These are phyloP conservation scores for Hypoxylon lenormandii DNA, from an alignment of 495 filamentous ascomycete genomes.

Conservation along the genomic window DNA sequence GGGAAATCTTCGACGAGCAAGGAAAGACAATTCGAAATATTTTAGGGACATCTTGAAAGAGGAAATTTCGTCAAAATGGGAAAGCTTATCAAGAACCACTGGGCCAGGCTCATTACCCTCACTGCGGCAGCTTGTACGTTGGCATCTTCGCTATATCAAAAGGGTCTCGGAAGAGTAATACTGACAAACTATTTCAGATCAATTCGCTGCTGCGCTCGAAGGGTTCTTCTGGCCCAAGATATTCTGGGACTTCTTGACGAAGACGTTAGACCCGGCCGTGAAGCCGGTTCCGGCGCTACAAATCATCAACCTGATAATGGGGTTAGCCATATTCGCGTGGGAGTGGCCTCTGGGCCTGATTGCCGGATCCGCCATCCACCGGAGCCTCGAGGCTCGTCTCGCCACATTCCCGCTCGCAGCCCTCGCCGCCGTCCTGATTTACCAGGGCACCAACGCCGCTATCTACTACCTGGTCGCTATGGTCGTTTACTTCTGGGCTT, in stretches of 20 bases:
- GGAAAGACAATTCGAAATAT: slow-evolving; percentile 33
- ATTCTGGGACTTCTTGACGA: slow-evolving; percentile 96
- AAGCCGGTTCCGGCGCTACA: slow-evolving; percentile 90
- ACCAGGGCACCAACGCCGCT: slow-evolving; percentile 91
- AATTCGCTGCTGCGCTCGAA: slow-evolving; percentile 84
- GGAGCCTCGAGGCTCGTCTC: slow-evolving; percentile 86
- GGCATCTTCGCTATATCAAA: neutral
- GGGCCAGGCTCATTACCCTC: slow-evolving; percentile 90
- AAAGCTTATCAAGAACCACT: slow-evolving; percentile 98
- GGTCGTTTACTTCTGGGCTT: slow-evolving; percentile 94
- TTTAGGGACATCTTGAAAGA: slow-evolving; percentile 23
- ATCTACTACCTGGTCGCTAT: slow-evolving; percentile 92
- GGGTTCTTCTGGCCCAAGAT: slow-evolving; percentile 99
- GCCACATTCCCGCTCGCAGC: slow-evolving; percentile 83
- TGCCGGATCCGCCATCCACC: slow-evolving; percentile 78
- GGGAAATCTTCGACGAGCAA: slow-evolving; percentile 16
- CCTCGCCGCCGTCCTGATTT: slow-evolving; percentile 80
- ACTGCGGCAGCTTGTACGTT: slow-evolving; percentile 84
- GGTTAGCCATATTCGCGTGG: slow-evolving; percentile 81
- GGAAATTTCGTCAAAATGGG: slow-evolving; percentile 73
- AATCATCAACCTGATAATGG: slow-evolving; percentile 92
- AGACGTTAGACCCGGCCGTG: slow-evolving; percentile 86
- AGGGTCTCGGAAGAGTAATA: neutral
- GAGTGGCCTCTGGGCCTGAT: slow-evolving; percentile 85
- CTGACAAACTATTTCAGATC: slow-evolving; percentile 72